These are phyloP conservation scores for Chaetomium strumarium DNA, from an alignment of 2,329 filamentous ascomycete species.

Conservation along the genomic window DNA sequence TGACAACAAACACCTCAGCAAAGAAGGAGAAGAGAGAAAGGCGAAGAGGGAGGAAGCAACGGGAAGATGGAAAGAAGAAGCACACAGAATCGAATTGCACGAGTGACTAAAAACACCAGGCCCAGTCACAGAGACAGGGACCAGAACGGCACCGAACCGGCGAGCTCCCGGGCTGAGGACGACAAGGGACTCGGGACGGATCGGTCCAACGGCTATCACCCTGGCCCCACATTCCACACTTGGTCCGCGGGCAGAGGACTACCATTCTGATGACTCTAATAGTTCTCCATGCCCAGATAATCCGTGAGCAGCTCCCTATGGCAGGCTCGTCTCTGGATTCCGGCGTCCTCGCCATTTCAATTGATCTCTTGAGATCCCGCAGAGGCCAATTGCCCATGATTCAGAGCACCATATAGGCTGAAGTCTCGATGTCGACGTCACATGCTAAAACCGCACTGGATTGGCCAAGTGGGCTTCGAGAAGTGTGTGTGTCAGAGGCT, in stretches of 20 bases:
- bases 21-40: background rate
- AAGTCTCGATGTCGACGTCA: no score
- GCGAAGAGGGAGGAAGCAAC: constrained; percentile 8
- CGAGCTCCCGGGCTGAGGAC: constrained; percentile 2
- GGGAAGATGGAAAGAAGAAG: constrained; percentile 15
- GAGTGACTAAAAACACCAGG: constrained; percentile 5
- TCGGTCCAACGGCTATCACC: constrained; percentile 27
- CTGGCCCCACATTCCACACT: constrained; percentile 6
- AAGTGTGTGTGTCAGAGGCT: no score
- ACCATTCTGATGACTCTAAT: background rate
- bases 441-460: no score
- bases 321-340: no score
- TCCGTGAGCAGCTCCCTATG: no score
- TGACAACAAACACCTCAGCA: background rate
- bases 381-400: no score
- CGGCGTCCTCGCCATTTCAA: no score
- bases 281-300: background rate
- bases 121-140: constrained; percentile 6
- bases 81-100: constrained; percentile 20
- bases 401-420: no score
- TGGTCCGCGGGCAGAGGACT: background rate
- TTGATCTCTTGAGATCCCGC: no score
- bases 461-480: no score
- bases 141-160: constrained; percentile 16
- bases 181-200: constrained; percentile 23